phyloP scores from a whole-genome alignment of 805 yeast genomes.

The Candida endomychidarum region DNA sequence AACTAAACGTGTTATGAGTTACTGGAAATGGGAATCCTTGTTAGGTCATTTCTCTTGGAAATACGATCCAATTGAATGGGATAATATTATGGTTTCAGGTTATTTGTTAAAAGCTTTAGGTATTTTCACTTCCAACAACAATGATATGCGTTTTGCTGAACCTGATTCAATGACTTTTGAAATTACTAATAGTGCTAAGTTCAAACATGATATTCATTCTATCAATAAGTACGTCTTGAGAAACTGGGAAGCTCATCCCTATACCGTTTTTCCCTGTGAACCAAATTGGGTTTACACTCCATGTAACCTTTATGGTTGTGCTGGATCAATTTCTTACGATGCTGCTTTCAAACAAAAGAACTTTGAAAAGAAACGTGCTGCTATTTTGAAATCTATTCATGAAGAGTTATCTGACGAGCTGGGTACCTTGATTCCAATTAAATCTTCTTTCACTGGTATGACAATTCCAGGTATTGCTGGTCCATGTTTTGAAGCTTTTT shows the following conservation, averaged over 20 bases:
- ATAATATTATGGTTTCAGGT: constrained; percentile 13
- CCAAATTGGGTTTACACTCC: constrained; percentile 13
- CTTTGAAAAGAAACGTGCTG: constrained; percentile 10
- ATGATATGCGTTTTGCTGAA: constrained; percentile 9
- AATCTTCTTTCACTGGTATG: constrained; percentile 13
- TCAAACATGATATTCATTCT: constrained; percentile 13
- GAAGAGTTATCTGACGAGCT: constrained; percentile 13
- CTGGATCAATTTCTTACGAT: constrained; percentile 12
- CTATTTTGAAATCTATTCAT: constrained; percentile 7
- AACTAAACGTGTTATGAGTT: constrained; percentile 10
- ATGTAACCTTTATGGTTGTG: constrained; percentile 11
- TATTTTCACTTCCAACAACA: constrained; percentile 8
- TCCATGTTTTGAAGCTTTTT: constrained; percentile 9
- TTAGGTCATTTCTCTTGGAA: constrained; percentile 10
- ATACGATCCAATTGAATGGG: constrained; percentile 11
- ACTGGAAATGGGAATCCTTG: constrained; percentile 14
- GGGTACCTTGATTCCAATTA: constrained; percentile 12
- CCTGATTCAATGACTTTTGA: constrained; percentile 10
- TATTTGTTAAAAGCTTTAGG: constrained; percentile 12
- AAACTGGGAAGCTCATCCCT: constrained; percentile 13
- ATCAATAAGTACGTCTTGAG: constrained; percentile 13
- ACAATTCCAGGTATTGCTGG: constrained; percentile 13
- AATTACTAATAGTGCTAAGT: constrained; percentile 9
- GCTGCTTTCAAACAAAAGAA: constrained; percentile 11
- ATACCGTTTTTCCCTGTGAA: constrained; percentile 13